Percentiles rank a stretch among this genome's conserved stretches.
These are phyloP conservation scores for Endothia cerciana DNA, from an alignment of 2,329 filamentous ascomycete species.

Conservation along the genomic window DNA sequence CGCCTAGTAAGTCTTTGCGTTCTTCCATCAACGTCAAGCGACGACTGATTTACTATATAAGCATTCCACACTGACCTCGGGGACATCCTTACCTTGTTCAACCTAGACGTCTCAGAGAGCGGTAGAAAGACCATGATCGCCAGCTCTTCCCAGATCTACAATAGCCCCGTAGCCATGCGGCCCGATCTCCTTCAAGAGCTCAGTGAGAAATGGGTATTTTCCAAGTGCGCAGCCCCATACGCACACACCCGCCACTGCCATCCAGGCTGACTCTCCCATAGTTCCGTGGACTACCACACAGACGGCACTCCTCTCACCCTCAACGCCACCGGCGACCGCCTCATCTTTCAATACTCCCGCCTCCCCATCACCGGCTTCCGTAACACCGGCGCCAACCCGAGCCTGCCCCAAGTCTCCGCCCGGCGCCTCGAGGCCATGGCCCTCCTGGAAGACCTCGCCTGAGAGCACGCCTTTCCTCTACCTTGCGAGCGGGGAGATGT, in stretches of 20 bases:
- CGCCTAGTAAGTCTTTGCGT: not conserved
- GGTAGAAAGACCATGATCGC: not conserved
- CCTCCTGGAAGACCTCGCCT: not conserved
- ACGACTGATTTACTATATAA: not conserved
- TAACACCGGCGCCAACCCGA: not conserved
- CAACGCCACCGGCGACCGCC: not conserved
- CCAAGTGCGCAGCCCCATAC: not conserved
- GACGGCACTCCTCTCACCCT: not conserved
- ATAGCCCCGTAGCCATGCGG: not conserved
- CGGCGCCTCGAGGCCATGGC: not conserved
- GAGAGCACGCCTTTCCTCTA: not conserved
- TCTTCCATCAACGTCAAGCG: not conserved
- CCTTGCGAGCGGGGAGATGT: not conserved
- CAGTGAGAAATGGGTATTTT: not conserved
- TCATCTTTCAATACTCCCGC: not conserved
- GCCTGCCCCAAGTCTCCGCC: not conserved
- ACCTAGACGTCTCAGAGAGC: not conserved
- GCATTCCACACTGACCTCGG: not conserved
- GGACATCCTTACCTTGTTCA: conserved; percentile 1
- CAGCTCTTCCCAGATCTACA: not conserved
- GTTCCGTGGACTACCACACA: conserved; percentile 1
- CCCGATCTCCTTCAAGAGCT: conserved; percentile 1
- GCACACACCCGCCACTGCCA: not conserved
- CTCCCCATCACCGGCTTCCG: conserved; percentile 2
- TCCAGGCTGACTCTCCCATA: not conserved